These are phyloP conservation scores for Xylariales sp. DNA, from an alignment of 2,329 filamentous ascomycete genomes.

Conservation along the genomic window DNA sequence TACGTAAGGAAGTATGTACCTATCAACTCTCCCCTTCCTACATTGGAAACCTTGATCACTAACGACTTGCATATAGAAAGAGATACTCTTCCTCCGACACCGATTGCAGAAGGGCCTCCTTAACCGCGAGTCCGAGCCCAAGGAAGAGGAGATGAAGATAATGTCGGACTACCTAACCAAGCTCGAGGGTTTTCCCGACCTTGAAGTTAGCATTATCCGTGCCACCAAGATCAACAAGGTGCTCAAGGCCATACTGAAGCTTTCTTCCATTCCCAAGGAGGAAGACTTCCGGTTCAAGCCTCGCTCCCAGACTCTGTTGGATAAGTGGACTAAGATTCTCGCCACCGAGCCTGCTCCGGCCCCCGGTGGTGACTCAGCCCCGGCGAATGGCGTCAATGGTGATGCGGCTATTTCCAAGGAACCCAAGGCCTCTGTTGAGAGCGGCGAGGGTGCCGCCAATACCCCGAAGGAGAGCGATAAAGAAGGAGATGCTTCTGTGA, in stretches of 20 bases:
- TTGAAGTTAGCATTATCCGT: constrained; percentile 86
- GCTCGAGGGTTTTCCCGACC: constrained; percentile 72
- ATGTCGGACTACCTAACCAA: constrained; percentile 77
- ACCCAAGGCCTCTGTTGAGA: constrained; percentile 25
- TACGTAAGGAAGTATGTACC: constrained; percentile 53
- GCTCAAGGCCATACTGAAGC: constrained; percentile 87
- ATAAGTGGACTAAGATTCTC: constrained; percentile 86
- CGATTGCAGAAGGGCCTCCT: constrained; percentile 93
- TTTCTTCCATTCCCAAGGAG: constrained; percentile 80
- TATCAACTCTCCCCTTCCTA: not conserved
- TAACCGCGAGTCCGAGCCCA: constrained; percentile 77
- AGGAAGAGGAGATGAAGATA: constrained; percentile 74
- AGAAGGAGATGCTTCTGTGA: constrained; percentile 20
- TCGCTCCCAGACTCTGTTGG: constrained; percentile 74
- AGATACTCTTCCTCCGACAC: constrained; percentile 90
- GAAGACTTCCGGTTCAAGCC: constrained; percentile 86
- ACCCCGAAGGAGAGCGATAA: constrained; percentile 21
- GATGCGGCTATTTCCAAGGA: constrained; percentile 28
- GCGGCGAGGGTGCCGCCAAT: constrained; percentile 22
- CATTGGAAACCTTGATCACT: constrained; percentile 17
- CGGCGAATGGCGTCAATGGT: constrained; percentile 46
- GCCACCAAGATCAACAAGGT: constrained; percentile 98
- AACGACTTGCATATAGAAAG: constrained; percentile 47
- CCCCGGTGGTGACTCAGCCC: constrained; percentile 23
- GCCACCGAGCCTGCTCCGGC: constrained; percentile 48